phyloP scores from a whole-genome alignment of 2,329 filamentous ascomycete genomes.

The Apiospora kogelbergensis region DNA sequence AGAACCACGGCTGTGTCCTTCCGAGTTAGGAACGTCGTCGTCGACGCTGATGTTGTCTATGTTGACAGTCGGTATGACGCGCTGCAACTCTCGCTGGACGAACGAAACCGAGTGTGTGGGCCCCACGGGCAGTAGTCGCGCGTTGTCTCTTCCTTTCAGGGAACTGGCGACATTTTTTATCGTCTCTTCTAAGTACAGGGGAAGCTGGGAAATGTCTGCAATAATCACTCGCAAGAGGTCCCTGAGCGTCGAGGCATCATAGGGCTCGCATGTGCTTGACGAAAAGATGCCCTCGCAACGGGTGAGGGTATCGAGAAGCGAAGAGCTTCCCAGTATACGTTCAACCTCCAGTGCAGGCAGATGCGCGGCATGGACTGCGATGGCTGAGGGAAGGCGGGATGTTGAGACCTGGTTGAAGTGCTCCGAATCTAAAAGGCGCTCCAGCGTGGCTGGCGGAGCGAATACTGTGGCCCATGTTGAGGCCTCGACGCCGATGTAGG shows the following conservation, averaged over 20 bases:
- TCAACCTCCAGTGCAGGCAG: background rate
- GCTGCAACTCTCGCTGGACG: slow-evolving; percentile 16
- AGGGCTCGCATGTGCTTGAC: background rate
- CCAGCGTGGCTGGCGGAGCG: background rate
- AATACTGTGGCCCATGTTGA: slow-evolving; percentile 3
- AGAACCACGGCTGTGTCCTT: slow-evolving; percentile 16
- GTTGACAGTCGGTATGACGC: slow-evolving; percentile 10
- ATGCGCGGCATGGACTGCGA: background rate
- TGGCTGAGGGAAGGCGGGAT: background rate
- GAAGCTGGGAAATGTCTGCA: background rate
- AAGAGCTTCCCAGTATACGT: background rate
- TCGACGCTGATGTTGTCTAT: background rate
- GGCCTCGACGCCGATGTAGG: background rate
- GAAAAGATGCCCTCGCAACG: background rate
- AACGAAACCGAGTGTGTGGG: slow-evolving; percentile 19
- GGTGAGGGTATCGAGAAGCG: background rate
- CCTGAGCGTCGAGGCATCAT: background rate
- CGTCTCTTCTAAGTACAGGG: background rate
- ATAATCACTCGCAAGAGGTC: background rate
- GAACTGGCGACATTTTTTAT: background rate
- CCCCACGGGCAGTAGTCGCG: slow-evolving; percentile 12
- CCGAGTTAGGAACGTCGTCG: background rate
- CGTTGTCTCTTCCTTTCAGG: background rate
- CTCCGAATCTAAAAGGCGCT: background rate
- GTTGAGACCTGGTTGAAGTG: slow-evolving; percentile 1